Base-by-base conservation (phyloP, 306 rosid species). In the Malus sylvestris region DNA sequence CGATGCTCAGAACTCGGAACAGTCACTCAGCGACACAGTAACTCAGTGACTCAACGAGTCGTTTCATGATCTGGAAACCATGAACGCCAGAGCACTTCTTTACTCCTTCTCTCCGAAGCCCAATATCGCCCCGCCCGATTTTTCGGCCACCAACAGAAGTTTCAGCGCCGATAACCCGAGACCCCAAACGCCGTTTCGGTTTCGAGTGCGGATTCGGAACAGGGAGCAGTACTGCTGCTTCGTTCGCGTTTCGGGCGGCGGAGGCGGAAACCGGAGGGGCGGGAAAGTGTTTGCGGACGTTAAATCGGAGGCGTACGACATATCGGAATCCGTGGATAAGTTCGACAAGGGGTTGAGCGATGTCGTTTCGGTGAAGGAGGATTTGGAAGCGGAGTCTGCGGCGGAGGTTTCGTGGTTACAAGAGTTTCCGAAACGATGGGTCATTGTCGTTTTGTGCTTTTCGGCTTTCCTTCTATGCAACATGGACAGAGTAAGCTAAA, bases 401-500 rank as follows among this genome's bases (percentile, higher is more conserved):
- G 76, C 25, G 10, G 69, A 74, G 70, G 85, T 73, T 11, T 82
- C 89, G 0, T 95, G 97, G 98, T 88, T 91, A 95, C 83, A 87
- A 71, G 84, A 76, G 69, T 87, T 96, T 58, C 99, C 98, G 0
- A 96, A 92, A 73, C 77, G 99, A 85, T 96, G 99, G 99, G 84
- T 96, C 67, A 96, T 96, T 44, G 99, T 96, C 58, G 52, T 91
- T 79, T 89, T 96, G 53, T 96, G 99, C 75, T 96, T 96, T 73
- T 79, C 99, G 0, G 96, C 99, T 27, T 96, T 96, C 73, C 93
- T 96, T 79, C 96, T 96, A 1, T 96, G 99, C 86, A 96, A 96
- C 51, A 96, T 96, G 99, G 99, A 96, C 44, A 92, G 99, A 83
- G 99, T 92, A 84, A 84, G 80, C 32, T 53, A 19, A 18, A 19